A percentile compares a stretch with the other conserved stretches of the same genome.
These are phyloP conservation scores for Austroboletus novae-zelandiae DNA, from an alignment of 1,284 basidiomycete genomes.

Conservation along the genomic window DNA sequence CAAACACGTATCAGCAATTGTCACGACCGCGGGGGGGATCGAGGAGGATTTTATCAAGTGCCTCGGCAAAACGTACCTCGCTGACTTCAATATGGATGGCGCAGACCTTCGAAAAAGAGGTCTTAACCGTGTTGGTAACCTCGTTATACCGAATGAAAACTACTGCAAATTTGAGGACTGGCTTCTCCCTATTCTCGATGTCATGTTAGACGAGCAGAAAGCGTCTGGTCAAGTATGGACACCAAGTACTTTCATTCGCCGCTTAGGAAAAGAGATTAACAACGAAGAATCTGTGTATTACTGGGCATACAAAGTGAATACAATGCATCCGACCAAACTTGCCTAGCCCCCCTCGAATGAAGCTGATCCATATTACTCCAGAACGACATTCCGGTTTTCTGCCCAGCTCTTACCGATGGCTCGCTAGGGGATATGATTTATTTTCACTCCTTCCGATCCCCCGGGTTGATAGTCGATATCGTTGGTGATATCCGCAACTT, in stretches of 20 bases:
- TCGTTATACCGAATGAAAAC: conserved; percentile 97
- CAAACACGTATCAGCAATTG: conserved; percentile 86
- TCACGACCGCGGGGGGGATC: conserved; percentile 97
- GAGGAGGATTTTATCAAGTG: conserved; percentile 99
- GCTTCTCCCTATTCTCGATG: conserved; percentile 92
- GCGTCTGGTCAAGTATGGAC: conserved; percentile 79
- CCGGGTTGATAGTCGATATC: conserved; percentile 90
- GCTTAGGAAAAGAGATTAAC: conserved; percentile 94
- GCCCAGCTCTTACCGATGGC: conserved; percentile 96
- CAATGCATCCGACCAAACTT: conserved; percentile 17
- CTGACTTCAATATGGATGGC: conserved; percentile 91
- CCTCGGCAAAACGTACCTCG: conserved; percentile 92
- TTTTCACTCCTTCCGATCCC: conserved; percentile 94
- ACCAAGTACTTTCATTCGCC: conserved; percentile 89
- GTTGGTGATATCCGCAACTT: conserved; percentile 91
- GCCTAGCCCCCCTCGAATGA: conserved; percentile 7
- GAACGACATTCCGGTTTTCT: conserved; percentile 99
- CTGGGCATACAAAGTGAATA: conserved; percentile 95
- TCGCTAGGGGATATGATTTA: conserved; percentile 99
- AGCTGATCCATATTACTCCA: conserved; percentile 40
- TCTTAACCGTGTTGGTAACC: conserved; percentile 98
- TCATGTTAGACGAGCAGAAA: conserved; percentile 89
- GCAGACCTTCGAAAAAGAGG: conserved; percentile 84
- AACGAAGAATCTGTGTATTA: conserved; percentile 98
- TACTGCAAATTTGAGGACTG: conserved; percentile 99